Percentiles rank a stretch among this genome's conserved stretches.
Conservation (phyloP, 1,284 basidiomycete species). For the Porodaedalea pini region DNA sequence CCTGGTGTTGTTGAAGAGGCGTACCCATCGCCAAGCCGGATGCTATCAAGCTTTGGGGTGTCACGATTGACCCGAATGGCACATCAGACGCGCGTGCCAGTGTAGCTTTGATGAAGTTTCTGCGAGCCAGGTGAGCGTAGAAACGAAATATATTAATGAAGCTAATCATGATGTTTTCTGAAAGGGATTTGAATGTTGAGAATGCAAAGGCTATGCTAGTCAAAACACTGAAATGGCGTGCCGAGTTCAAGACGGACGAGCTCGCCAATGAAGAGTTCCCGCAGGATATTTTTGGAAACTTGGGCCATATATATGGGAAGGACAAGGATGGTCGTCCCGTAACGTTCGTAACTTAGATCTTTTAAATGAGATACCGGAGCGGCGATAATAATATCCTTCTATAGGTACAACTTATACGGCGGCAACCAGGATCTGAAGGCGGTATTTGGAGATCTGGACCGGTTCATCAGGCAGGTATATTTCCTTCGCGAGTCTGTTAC, state of each 20-base stretch:
- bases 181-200: constrained; percentile 50
- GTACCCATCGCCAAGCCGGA: constrained; percentile 42
- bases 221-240: constrained; percentile 68
- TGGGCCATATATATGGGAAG: constrained; percentile 61
- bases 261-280: constrained; percentile 62
- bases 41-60: constrained; percentile 65
- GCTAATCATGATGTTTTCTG: not conserved
- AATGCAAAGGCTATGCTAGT: constrained; percentile 63
- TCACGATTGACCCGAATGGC: constrained; percentile 54
- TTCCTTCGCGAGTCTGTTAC: not conserved
- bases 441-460: constrained; percentile 66
- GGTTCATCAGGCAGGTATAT: constrained; percentile 59
- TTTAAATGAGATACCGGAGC: constrained; percentile 16
- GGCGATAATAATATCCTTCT: not conserved
- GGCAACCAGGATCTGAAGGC: constrained; percentile 57
- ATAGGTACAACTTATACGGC: constrained; percentile 72
- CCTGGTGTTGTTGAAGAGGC: constrained; percentile 15
- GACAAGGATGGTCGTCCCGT: constrained; percentile 69
- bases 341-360: constrained; percentile 39
- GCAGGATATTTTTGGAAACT: constrained; percentile 56
- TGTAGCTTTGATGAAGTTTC: constrained; percentile 74
- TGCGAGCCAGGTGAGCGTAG: constrained; percentile 61
- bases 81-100: constrained; percentile 57
- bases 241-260: constrained; percentile 61
- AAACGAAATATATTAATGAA: not conserved